Evolutionary conservation across 2,329 filamentous ascomycete species (phyloP).

Genomic region (Fusarium hainanense): DNA sequence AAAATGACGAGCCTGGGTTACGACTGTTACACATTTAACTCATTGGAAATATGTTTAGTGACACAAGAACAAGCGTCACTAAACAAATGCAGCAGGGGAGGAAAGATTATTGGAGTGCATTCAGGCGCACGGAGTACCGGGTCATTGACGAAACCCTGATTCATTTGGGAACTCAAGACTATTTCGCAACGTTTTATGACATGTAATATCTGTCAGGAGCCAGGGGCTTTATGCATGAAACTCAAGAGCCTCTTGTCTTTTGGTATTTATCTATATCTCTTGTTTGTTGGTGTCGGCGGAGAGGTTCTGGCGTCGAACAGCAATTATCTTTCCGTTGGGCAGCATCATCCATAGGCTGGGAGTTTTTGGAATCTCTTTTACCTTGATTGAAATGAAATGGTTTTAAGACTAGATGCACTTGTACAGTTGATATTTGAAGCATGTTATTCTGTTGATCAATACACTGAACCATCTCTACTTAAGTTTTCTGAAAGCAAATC

Average conservation of each 20-base stretch:
- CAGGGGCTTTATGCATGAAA: constrained; percentile 18
- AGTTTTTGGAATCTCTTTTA: constrained; percentile 39
- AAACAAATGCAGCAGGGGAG: neutral
- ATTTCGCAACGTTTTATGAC: constrained; percentile 36
- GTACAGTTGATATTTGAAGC: neutral
- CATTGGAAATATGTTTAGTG: constrained; percentile 23
- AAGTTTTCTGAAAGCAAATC: neutral
- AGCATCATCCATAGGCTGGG: constrained; percentile 43
- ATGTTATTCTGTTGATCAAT: neutral
- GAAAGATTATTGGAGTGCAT: constrained; percentile 33
- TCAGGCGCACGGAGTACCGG: constrained; percentile 46
- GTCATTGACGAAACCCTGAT: constrained; percentile 29
- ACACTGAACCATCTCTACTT: neutral
- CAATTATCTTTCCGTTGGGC: constrained; percentile 25
- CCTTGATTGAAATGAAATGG: constrained; percentile 19
- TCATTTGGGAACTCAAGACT: constrained; percentile 29
- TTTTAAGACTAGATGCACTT: constrained; percentile 9
- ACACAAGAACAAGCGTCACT: neutral
- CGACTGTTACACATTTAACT: constrained; percentile 9
- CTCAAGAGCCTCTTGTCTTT: constrained; percentile 28
- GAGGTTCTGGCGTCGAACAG: constrained; percentile 7
- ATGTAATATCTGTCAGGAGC: constrained; percentile 39
- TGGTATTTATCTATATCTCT: constrained; percentile 32
- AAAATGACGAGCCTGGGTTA: constrained; percentile 1
- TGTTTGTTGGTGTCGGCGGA: constrained; percentile 11